Conservation (phyloP, 2,329 filamentous ascomycete species). For the Beauveria brongniartii region DNA sequence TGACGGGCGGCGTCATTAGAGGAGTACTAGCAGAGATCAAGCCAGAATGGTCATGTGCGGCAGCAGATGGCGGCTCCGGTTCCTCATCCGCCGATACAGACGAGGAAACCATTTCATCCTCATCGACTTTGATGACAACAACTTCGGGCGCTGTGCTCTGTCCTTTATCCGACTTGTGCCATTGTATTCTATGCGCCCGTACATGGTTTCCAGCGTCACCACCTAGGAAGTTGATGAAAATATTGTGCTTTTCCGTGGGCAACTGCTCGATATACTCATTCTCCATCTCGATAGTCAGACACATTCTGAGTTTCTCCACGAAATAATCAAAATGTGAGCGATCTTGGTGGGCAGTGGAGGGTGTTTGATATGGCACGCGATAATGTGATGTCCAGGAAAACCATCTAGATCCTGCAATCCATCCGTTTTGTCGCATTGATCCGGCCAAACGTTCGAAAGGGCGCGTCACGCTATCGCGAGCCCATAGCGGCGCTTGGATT, state of each 20-base stretch:
- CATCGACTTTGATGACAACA: not conserved
- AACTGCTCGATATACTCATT: not conserved
- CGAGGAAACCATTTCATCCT: not conserved
- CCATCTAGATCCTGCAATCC: constrained; percentile 3
- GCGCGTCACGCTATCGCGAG: not conserved
- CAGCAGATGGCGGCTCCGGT: not conserved
- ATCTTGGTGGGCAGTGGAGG: not conserved
- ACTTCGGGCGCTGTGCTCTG: not conserved
- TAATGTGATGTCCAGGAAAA: constrained; percentile 5
- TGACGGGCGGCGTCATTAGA: not conserved
- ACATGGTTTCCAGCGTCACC: not conserved
- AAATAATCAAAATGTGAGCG: not conserved
- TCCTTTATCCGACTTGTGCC: not conserved
- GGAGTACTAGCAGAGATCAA: not conserved
- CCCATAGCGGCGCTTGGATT: not conserved
- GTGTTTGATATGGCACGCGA: not conserved
- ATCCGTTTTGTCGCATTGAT: not conserved
- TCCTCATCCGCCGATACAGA: not conserved
- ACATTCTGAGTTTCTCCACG: not conserved
- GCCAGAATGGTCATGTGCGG: not conserved
- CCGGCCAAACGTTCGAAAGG: not conserved
- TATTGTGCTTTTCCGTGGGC: not conserved
- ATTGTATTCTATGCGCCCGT: not conserved
- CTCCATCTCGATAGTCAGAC: not conserved
- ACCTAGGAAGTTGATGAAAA: constrained; percentile 1